A percentile compares a stretch with the other conserved stretches of the same genome.
Conservation (phyloP, 169 alveolate species). For the Plasmodium falciparum region DNA sequence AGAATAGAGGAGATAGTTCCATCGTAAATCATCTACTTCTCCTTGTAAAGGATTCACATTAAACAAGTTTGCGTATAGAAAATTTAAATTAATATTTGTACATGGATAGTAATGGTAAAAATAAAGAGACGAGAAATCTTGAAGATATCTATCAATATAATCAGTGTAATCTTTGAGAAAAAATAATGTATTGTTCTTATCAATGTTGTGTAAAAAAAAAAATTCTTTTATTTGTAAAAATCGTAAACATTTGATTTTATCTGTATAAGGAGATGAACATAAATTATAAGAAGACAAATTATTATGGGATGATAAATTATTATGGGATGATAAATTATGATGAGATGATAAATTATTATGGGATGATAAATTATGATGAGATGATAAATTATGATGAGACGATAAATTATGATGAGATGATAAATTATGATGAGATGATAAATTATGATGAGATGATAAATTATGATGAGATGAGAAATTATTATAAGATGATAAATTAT, state of each 20-base stretch:
- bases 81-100: slow-evolving; percentile 54
- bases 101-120: slow-evolving; percentile 42
- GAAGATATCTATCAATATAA: slow-evolving; percentile 54
- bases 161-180: slow-evolving; percentile 32
- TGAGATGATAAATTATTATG: too few species aligned
- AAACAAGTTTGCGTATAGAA: slow-evolving; percentile 39
- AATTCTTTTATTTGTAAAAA: slow-evolving; percentile 55
- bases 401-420: too few species aligned
- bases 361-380: too few species aligned
- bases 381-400: too few species aligned
- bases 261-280: neutral
- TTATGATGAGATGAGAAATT: too few species aligned
- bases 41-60: neutral
- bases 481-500: too few species aligned
- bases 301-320: too few species aligned
- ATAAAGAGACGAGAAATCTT: slow-evolving; percentile 50
- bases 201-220: slow-evolving; percentile 32
- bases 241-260: slow-evolving; percentile 49
- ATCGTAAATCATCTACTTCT: slow-evolving; percentile 21
- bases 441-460: too few species aligned
- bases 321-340: too few species aligned
- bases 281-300: too few species aligned
- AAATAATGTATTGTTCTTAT: slow-evolving; percentile 27
- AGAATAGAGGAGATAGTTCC: slow-evolving; percentile 53
- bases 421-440: too few species aligned